Evolutionary conservation across 345 rosid species (phyloP), one percentile per base, ranked within the genome.

Genomic region (Anastatica hierochuntica): DNA sequence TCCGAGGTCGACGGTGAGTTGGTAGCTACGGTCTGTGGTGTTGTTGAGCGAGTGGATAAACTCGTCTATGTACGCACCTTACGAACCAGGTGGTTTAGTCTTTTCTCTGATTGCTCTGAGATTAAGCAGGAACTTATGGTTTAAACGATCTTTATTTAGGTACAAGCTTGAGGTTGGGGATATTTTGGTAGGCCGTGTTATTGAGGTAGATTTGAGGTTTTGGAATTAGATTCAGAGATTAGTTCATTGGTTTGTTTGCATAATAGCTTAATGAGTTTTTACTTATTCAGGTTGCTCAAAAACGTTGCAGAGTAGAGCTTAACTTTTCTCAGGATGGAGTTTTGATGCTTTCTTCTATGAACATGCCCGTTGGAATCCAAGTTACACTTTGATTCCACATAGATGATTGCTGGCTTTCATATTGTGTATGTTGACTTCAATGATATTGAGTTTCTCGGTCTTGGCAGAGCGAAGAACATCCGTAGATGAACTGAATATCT

Each of bases 121-220:
- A n/a, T 33, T 40, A 6, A 53, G 23, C 44, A 23, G 31, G n/a
- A 59, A 38, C 37, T 67, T 40, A 55, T 53, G 17, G n/a, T n/a
- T 30, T 43, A 1, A 17, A 10, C 6, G 11, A 55, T 52, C n/a
- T n/a, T n/a, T n/a, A n/a, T n/a, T n/a, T 52, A 90, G 97, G 77
- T 92, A 85, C 73, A 92, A 92, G 83, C 95, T 95, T 1, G 98
- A 92, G 72, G 78, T 85, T 43, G 98, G 96, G 17, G 96, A 92
- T 75, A 81, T 88, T 58, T 60, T 92, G 1, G 92, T 92, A 36
- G 98, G 96, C 29, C 96, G 96, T 27, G 81, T 92, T 56, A 67
- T 81, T 30, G 98, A 92, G 96, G 98, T 90, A 74, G 46, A 12
- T 29, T 29, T 74, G 46, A 12, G 6, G 49, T 21, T 43, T 38